Evolutionary conservation across 2,329 filamentous ascomycete genomes (phyloP).

Genomic region (Ophiocordyceps camponoti-floridani): DNA sequence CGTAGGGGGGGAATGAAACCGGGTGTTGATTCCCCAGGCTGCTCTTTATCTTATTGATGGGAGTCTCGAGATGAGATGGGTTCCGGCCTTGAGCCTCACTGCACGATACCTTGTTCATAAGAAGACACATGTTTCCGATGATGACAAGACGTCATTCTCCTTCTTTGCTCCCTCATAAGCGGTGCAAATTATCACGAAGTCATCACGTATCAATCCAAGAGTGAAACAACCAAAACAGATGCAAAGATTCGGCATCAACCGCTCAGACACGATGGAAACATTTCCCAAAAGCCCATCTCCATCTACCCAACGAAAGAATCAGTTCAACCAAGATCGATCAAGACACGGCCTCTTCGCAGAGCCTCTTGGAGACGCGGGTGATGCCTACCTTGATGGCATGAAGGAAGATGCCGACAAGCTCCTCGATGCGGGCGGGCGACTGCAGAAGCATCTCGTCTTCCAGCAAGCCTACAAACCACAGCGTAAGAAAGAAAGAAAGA

Average conservation of each 20-base stretch:
- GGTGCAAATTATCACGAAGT: too few relatives aligned
- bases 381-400: slow-evolving; percentile 57
- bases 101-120: background rate
- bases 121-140: too few relatives aligned
- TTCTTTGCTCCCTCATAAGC: too few relatives aligned
- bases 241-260: too few relatives aligned
- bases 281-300: slow-evolving; percentile 37
- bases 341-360: too few relatives aligned
- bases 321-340: background rate
- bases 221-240: too few relatives aligned
- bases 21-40: background rate
- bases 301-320: slow-evolving; percentile 15
- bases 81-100: too few relatives aligned
- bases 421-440: slow-evolving; percentile 59
- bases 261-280: slow-evolving; percentile 21
- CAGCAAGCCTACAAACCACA: slow-evolving; percentile 37
- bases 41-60: too few relatives aligned
- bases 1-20: background rate
- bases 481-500: too few relatives aligned
- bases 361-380: slow-evolving; percentile 9
- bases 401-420: slow-evolving; percentile 69
- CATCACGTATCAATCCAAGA: too few relatives aligned
- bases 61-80: background rate
- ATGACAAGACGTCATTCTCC: too few relatives aligned
- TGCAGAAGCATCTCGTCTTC: slow-evolving; percentile 59